Evolutionary conservation across 1,284 basidiomycete genomes (phyloP).

Genomic region (Apiotrichum sp.): DNA sequence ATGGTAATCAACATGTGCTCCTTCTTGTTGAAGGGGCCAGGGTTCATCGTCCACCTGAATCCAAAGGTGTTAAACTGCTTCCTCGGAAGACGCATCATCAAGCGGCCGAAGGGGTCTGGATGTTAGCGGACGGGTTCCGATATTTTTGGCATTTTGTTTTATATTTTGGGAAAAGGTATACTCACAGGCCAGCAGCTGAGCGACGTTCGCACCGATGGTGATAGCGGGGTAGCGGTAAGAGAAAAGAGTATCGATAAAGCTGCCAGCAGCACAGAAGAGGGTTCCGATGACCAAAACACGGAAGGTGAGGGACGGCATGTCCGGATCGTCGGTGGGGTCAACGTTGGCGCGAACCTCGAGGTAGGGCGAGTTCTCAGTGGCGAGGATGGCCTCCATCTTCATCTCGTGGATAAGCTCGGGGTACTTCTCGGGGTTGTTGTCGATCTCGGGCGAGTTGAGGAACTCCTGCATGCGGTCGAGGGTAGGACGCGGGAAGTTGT

Average conservation of each 20-base stretch:
- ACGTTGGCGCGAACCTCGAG: constrained; percentile 81
- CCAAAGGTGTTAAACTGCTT: constrained; percentile 17
- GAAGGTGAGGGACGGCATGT: constrained; percentile 75
- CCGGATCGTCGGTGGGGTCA: constrained; percentile 68
- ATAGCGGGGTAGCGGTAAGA: constrained; percentile 57
- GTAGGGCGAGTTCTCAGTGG: constrained; percentile 62
- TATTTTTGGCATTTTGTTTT: too few species aligned
- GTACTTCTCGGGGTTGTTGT: constrained; percentile 8
- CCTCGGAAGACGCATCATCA: constrained; percentile 1
- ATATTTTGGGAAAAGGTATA: background rate
- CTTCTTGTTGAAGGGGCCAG: constrained; percentile 50
- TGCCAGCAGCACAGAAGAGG: constrained; percentile 46
- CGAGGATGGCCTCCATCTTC: constrained; percentile 36
- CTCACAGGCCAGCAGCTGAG: constrained; percentile 17
- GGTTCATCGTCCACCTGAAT: constrained; percentile 18
- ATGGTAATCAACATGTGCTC: constrained; percentile 27
- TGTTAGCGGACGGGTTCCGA: background rate
- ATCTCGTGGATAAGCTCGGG: constrained; percentile 22
- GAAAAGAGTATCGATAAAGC: constrained; percentile 48
- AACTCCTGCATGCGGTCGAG: constrained; percentile 10
- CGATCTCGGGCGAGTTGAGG: constrained; percentile 1
- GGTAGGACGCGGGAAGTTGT: constrained; percentile 8
- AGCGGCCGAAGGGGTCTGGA: constrained; percentile 24
- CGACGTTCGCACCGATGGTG: constrained; percentile 28
- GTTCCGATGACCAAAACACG: constrained; percentile 65